phyloP scores from a whole-genome alignment of 345 rosid species.

The Populus alba region DNA sequence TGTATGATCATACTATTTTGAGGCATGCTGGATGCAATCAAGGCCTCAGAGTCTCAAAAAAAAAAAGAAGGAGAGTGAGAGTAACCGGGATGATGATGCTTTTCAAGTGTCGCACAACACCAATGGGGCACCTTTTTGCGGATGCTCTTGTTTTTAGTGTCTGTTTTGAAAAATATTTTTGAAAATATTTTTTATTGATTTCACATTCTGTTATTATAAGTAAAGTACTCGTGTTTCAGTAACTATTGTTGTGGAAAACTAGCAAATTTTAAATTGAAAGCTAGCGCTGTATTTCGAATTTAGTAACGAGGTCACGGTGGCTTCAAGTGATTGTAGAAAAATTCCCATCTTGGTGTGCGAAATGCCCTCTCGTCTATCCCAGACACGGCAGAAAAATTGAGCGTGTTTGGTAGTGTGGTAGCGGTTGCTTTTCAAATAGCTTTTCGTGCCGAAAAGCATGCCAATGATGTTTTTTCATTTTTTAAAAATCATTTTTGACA shows the following conservation, averaged over 20 bases:
- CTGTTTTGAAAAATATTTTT: too few species aligned
- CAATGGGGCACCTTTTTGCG: too few species aligned
- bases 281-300: neutral
- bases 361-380: neutral
- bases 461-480: too few species aligned
- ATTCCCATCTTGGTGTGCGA: neutral
- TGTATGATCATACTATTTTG: conserved; percentile 14
- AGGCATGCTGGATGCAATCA: conserved; percentile 36
- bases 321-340: neutral
- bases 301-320: neutral
- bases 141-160: too few species aligned
- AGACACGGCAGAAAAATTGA: too few species aligned
- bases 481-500: too few species aligned
- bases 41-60: conserved; percentile 1
- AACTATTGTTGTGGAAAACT: neutral
- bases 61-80: too few species aligned
- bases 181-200: too few species aligned
- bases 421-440: too few species aligned
- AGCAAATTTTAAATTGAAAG: neutral
- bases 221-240: neutral
- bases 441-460: too few species aligned
- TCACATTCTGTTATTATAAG: neutral
- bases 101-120: conserved; percentile 20
- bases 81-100: conserved; percentile 16
- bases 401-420: too few species aligned